A percentile compares a stretch with the other conserved stretches of the same genome.
Conservation (phyloP, 345 rosid genomes). For the Rhizophora mangle region DNA sequence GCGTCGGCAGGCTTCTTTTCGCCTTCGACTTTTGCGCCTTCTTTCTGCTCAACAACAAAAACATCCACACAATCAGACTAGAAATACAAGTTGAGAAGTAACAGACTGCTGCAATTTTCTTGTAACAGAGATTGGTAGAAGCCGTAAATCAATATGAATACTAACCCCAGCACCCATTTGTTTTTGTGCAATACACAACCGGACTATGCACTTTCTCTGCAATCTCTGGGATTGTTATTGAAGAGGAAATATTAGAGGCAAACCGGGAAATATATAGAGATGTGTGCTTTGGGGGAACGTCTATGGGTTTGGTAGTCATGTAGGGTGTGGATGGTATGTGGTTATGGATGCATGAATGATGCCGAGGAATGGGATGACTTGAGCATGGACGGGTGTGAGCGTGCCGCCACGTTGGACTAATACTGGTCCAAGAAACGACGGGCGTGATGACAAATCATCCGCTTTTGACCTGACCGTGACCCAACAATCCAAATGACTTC, state of each 20-base stretch:
- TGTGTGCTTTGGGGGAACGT: not conserved
- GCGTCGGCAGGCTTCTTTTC: conserved; percentile 41
- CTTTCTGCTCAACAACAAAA: conserved; percentile 29
- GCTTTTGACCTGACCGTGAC: conserved; percentile 28
- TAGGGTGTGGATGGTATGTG: not conserved
- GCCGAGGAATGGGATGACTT: conserved; percentile 18
- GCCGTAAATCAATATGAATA: not conserved
- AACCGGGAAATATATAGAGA: conserved; percentile 25
- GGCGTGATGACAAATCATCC: conserved; percentile 3
- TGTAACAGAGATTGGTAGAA: not conserved
- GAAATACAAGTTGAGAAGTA: not conserved
- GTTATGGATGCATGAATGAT: not conserved
- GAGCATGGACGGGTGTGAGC: conserved; percentile 23
- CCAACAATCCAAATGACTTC: not conserved
- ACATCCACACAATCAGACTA: not conserved
- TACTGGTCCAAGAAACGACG: conserved; percentile 27
- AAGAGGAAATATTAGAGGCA: conserved; percentile 21
- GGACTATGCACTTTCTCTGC: not conserved
- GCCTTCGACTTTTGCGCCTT: conserved; percentile 40
- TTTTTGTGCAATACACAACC: no score
- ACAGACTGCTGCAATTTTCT: not conserved
- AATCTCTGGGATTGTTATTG: conserved; percentile 13
- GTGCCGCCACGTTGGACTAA: conserved; percentile 44
- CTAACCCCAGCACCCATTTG: conserved; percentile 48
- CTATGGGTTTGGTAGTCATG: not conserved